Evolutionary conservation across 75 land plant species (phyloP).

Genomic region (Chamaecyparis obtusa): DNA sequence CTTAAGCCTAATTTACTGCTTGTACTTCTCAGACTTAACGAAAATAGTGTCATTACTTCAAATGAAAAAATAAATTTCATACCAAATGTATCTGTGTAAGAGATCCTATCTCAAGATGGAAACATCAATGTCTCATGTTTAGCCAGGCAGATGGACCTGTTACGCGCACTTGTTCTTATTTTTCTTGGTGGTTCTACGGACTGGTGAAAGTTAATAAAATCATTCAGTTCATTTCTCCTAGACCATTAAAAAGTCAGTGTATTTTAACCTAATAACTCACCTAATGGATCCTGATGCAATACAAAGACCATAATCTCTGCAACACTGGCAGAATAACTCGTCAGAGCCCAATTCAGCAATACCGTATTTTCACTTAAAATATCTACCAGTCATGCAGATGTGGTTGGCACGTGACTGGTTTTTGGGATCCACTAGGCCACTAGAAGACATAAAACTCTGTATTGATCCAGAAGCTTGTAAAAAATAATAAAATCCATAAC

Average conservation of each 20-base stretch:
- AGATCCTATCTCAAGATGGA: neutral
- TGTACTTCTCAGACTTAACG: neutral
- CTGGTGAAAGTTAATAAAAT: neutral
- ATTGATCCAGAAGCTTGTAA: neutral
- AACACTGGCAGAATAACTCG: neutral
- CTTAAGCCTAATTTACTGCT: neutral
- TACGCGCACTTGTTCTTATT: neutral
- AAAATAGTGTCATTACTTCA: neutral
- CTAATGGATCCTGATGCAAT: too few relatives aligned
- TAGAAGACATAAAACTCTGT: neutral
- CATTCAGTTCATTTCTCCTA: neutral
- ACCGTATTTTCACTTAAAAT: neutral
- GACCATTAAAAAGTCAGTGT: too few relatives aligned
- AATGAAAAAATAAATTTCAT: neutral
- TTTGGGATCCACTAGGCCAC: neutral
- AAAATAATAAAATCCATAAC: neutral
- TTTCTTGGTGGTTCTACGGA: neutral
- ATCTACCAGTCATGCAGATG: neutral
- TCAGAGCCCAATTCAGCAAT: neutral
- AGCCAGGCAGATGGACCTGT: neutral
- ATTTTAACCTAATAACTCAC: too few relatives aligned
- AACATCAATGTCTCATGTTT: neutral
- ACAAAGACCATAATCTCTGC: neutral
- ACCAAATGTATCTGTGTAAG: neutral
- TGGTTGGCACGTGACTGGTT: neutral